Evolutionary conservation across 1,284 basidiomycete genomes (phyloP).

Genomic region (Cutaneotrichosporon daszewskae): DNA sequence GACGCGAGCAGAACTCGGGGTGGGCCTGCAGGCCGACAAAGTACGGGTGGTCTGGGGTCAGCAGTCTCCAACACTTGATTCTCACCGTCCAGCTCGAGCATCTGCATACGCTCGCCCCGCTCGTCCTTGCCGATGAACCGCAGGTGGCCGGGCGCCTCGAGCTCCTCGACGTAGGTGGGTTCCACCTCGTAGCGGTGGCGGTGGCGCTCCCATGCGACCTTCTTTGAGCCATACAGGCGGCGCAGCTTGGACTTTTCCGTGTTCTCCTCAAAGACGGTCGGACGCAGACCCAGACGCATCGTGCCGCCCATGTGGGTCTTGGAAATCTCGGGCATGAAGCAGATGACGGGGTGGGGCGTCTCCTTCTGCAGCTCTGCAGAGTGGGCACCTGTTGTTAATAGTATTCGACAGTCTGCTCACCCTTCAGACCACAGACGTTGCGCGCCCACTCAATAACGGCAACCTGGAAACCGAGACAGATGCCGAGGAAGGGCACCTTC

Average conservation of each 20-base stretch:
- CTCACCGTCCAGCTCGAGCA: conserved; percentile 77
- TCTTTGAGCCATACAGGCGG: conserved; percentile 76
- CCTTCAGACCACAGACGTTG: conserved; percentile 68
- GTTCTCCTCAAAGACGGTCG: conserved; percentile 74
- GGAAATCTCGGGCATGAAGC: conserved; percentile 99
- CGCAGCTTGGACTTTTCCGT: conserved; percentile 64
- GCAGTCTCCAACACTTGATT: conserved; percentile 15
- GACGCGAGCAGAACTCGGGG: conserved; percentile 98
- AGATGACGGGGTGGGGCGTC: conserved; percentile 65
- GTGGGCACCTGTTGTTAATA: conserved; percentile 60
- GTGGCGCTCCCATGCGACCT: conserved; percentile 92
- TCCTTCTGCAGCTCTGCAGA: conserved; percentile 72
- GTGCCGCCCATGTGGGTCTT: conserved; percentile 98
- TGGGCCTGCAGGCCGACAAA: conserved; percentile 95
- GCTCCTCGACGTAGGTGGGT: conserved; percentile 71
- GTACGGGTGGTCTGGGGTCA: conserved; percentile 74
- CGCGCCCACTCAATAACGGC: conserved; percentile 94
- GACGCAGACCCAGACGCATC: conserved; percentile 92
- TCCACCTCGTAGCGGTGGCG: conserved; percentile 97
- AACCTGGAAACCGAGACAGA: conserved; percentile 97
- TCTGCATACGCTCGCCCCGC: conserved; percentile 95
- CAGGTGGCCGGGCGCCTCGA: conserved; percentile 64
- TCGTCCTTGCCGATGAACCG: conserved; percentile 91
- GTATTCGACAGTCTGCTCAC: conserved; percentile 47
- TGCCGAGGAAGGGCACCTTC: conserved; percentile 89